A percentile compares a stretch with the other conserved stretches of the same genome.
Evolutionary conservation across 148 eudicot genomes (phyloP).

Genomic region (Amaranthus hypochondriacus): DNA sequence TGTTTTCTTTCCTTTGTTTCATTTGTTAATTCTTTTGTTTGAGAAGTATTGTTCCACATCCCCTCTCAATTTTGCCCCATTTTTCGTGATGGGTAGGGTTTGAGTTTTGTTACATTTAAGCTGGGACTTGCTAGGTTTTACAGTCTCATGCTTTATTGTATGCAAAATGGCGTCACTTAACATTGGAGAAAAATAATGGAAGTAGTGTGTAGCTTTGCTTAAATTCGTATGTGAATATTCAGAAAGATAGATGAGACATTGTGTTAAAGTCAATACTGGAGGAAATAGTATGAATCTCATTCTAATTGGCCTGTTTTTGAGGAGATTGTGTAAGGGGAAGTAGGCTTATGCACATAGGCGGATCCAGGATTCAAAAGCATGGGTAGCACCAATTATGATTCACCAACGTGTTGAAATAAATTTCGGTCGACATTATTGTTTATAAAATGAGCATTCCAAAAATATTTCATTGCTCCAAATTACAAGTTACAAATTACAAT

Average conservation of each 20-base stretch:
- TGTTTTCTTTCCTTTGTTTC: background rate
- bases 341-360: no score
- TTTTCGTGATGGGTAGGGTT: slow-evolving; percentile 1
- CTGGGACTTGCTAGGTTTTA: background rate
- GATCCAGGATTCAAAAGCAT: no score
- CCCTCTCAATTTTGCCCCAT: background rate
- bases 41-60: background rate
- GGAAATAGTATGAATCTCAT: background rate
- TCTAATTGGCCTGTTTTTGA: background rate
- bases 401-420: no score
- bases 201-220: background rate
- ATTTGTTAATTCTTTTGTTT: background rate
- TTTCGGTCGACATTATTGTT: no score
- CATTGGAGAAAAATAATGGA: background rate
- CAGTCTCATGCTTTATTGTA: background rate
- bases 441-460: no score
- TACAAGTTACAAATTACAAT: no score
- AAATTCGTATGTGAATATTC: background rate
- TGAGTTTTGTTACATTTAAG: background rate
- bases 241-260: background rate
- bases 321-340: background rate
- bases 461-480: no score
- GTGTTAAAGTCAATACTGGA: background rate
- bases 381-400: no score
- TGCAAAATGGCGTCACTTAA: background rate